Percentiles rank a stretch among this genome's conserved stretches.
phyloP scores from a whole-genome alignment of 139 green algal species.

The Chlorella sp. region DNA sequence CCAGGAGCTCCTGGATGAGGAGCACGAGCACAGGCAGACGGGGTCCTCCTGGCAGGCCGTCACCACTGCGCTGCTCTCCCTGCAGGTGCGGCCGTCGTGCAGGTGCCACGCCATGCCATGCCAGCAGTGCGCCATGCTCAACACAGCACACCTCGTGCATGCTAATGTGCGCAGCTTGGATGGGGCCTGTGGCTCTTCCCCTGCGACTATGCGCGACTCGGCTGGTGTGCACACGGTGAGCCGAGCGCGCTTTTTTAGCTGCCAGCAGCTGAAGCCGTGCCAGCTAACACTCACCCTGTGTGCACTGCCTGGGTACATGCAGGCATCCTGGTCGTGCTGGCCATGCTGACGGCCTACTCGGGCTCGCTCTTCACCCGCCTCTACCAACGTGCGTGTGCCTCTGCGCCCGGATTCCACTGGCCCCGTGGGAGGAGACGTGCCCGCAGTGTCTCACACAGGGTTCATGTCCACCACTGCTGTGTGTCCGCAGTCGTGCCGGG shows the following conservation, averaged over 20 bases:
- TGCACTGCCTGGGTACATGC: neutral
- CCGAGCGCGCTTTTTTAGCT: too few species aligned
- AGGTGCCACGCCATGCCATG: neutral
- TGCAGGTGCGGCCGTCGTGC: neutral
- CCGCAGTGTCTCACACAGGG: neutral
- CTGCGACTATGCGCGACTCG: conserved; percentile 7
- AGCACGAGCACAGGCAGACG: neutral
- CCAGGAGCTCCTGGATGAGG: too few species aligned
- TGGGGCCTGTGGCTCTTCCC: conserved; percentile 16
- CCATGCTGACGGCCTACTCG: conserved; percentile 8
- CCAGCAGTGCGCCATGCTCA: neutral
- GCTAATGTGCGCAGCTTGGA: neutral
- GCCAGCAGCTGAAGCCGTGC: neutral
- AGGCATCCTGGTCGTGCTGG: conserved; percentile 3
- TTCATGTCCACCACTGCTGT: neutral
- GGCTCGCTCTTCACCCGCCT: conserved; percentile 15
- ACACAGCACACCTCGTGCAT: neutral
- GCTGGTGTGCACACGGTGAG: neutral
- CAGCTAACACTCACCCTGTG: neutral
- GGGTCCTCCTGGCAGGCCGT: neutral
- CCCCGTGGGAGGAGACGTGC: neutral
- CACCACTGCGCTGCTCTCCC: conserved; percentile 1
- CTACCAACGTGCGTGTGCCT: neutral
- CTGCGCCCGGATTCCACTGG: neutral
- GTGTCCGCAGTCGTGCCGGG: neutral